Percentiles rank a stretch among this genome's conserved stretches.
Conservation (phyloP, 2,329 filamentous ascomycete species). For the Basipetospora chlamydospora region DNA sequence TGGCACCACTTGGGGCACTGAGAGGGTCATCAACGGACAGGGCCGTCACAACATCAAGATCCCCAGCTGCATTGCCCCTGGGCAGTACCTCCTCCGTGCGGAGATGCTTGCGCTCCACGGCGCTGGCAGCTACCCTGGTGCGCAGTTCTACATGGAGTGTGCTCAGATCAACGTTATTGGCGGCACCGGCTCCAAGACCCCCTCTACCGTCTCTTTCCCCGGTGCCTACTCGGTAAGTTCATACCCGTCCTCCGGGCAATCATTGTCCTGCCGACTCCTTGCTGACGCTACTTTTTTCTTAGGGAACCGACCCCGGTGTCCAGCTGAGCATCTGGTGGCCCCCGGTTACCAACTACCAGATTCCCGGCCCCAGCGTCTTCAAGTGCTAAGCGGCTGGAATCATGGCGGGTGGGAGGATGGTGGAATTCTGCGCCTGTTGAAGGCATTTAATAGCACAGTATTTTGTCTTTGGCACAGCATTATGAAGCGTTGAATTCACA, state of each 20-base stretch:
- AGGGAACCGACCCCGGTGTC: conserved; percentile 14
- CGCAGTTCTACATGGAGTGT: conserved; percentile 30
- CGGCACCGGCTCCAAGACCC: conserved; percentile 13
- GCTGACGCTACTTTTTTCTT: too few species aligned
- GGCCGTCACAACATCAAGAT: conserved; percentile 35
- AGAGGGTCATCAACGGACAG: conserved; percentile 28
- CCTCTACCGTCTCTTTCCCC: conserved; percentile 15
- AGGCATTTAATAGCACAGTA: too few species aligned
- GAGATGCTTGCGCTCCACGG: conserved; percentile 45
- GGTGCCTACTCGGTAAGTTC: conserved; percentile 12
- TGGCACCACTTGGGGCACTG: conserved; percentile 24
- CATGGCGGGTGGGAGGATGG: too few species aligned
- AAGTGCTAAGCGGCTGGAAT: conserved; percentile 12
- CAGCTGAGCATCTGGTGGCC: conserved; percentile 15
- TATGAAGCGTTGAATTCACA: too few species aligned
- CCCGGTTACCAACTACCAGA: conserved; percentile 12
- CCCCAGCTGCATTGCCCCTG: conserved; percentile 34
- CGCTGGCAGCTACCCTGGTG: conserved; percentile 24
- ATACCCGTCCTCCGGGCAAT: too few species aligned
- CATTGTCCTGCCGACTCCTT: too few species aligned
- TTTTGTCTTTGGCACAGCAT: too few species aligned
- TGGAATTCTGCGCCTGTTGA: too few species aligned
- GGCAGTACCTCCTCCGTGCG: conserved; percentile 44
- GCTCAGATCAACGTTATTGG: conserved; percentile 23
- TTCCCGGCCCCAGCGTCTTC: conserved; percentile 14